Conservation (phyloP, 2,329 filamentous ascomycete genomes). For the Botrytis paeoniae region DNA sequence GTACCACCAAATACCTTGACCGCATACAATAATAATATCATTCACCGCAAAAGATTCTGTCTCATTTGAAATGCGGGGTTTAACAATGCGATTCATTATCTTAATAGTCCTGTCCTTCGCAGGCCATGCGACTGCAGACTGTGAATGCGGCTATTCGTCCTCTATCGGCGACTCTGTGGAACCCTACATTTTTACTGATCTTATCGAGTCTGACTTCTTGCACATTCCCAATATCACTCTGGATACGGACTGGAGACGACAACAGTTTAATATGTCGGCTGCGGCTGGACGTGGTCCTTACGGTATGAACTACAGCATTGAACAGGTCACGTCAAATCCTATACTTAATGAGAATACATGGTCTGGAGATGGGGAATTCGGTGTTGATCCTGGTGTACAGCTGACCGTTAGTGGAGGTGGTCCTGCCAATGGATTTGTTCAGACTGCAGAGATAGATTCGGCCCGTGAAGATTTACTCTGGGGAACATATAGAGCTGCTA, state of each 20-base stretch:
- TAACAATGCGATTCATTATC: slow-evolving; percentile 3
- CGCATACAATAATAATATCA: neutral
- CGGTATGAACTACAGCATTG: slow-evolving; percentile 56
- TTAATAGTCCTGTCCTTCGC: neutral
- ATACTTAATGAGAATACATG: slow-evolving; percentile 44
- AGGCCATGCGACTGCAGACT: slow-evolving; percentile 40
- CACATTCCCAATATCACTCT: slow-evolving; percentile 48
- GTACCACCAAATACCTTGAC: slow-evolving; percentile 11
- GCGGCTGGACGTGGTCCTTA: slow-evolving; percentile 58
- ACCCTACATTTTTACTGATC: slow-evolving; percentile 60
- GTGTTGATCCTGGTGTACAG: slow-evolving; percentile 51
- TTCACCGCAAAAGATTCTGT: neutral
- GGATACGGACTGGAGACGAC: slow-evolving; percentile 61
- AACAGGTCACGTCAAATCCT: slow-evolving; percentile 56
- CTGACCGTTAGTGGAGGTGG: slow-evolving; percentile 50
- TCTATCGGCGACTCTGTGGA: slow-evolving; percentile 42
- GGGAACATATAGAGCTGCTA: slow-evolving; percentile 64
- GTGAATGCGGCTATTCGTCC: slow-evolving; percentile 70
- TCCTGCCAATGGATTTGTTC: slow-evolving; percentile 51
- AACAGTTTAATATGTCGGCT: slow-evolving; percentile 64
- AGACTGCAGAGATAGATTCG: slow-evolving; percentile 63
- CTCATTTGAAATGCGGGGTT: neutral
- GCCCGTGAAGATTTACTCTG: slow-evolving; percentile 61
- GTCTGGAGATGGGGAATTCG: slow-evolving; percentile 45
- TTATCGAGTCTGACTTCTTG: slow-evolving; percentile 70